Evolutionary conservation across 176 grass and related monocot genomes (phyloP).

Genomic region (Ensete ventricosum): DNA sequence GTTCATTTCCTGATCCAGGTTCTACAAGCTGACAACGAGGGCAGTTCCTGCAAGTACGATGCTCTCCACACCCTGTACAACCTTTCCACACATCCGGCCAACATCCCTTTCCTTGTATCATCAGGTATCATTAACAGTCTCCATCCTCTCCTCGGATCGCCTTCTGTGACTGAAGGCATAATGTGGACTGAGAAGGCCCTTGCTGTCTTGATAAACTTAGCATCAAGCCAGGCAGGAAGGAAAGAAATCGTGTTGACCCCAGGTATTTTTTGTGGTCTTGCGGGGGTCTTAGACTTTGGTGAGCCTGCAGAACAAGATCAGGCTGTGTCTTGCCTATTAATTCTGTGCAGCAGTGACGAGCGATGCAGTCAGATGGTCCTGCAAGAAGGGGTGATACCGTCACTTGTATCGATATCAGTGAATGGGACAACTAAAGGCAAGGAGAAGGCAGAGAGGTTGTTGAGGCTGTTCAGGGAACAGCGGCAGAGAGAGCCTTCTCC

Average conservation of each 20-base stretch:
- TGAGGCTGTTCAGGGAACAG: slow-evolving; percentile 92
- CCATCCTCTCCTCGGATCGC: slow-evolving; percentile 40
- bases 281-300: slow-evolving; percentile 60
- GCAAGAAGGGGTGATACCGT: slow-evolving; percentile 84
- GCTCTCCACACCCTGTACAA: slow-evolving; percentile 84
- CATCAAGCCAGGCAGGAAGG: slow-evolving; percentile 46
- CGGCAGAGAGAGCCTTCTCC: slow-evolving; percentile 42
- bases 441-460: slow-evolving; percentile 81
- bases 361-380: slow-evolving; percentile 69
- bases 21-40: slow-evolving; percentile 32
- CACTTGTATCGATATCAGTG: slow-evolving; percentile 74
- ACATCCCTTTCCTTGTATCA: slow-evolving; percentile 50
- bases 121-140: slow-evolving; percentile 62
- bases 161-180: slow-evolving; percentile 38
- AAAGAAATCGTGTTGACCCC: slow-evolving; percentile 63
- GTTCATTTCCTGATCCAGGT: slow-evolving; percentile 54
- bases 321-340: slow-evolving; percentile 52
- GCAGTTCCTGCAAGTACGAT: slow-evolving; percentile 75
- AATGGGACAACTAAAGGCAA: slow-evolving; percentile 54
- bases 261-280: slow-evolving; percentile 47
- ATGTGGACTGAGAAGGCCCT: slow-evolving; percentile 83
- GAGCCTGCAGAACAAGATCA: slow-evolving; percentile 77
- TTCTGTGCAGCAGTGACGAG: slow-evolving; percentile 66
- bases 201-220: slow-evolving; percentile 73
- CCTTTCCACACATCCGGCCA: slow-evolving; percentile 67